Evolutionary conservation across 495 filamentous ascomycete species (phyloP), one percentile per base, ranked within the genome.

Genomic region (Hyphodiscus hymeniophilus): DNA sequence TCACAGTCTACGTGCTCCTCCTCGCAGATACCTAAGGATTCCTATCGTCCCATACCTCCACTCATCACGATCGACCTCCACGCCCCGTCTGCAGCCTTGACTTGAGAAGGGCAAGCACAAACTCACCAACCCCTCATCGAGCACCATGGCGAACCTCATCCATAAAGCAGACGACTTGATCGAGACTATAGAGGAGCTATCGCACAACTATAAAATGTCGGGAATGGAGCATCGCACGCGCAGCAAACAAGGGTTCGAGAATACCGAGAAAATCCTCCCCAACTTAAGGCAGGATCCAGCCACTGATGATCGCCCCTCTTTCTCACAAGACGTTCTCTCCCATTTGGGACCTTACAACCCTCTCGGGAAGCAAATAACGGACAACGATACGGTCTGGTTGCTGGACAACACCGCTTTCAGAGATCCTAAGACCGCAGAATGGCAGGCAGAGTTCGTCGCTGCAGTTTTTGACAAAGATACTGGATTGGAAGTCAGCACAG

Each of bases 391-490:
- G 8, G 81, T 96, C 18, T 96, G 91, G 91, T 68, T 97, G 11
- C 63, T 96, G 32, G 89, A 96, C 68, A 96, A 92, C 57, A 88
- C 87, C 7, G 91, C 89, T 5, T 94, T 82, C 60, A 78, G 78
- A 20, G 59, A 60, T 31, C 48, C 48, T 15, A 58, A 52, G 17
- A 68, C 55, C 17, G 62, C 59, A 39, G 62, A 54, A 44, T 95
- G 87, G 88, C 70, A 85, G 48, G 84, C 82, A 4, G 87, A 95
- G 52, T 85, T 87, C 45, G 79, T 94, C 0, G 76, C 82, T 1
- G 86, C 84, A 31, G 85, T 84, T 47, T 95, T 96, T 57, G 75
- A 79, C 36, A 76, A 76, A 48, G 66, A 85, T 43, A 77, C 77
- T 10, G 82, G 85, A 3, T 71, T 75, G 36, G 73, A 82, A 51